Conservation (phyloP, 306 rosid genomes). For the Potentilla sterilis region DNA sequence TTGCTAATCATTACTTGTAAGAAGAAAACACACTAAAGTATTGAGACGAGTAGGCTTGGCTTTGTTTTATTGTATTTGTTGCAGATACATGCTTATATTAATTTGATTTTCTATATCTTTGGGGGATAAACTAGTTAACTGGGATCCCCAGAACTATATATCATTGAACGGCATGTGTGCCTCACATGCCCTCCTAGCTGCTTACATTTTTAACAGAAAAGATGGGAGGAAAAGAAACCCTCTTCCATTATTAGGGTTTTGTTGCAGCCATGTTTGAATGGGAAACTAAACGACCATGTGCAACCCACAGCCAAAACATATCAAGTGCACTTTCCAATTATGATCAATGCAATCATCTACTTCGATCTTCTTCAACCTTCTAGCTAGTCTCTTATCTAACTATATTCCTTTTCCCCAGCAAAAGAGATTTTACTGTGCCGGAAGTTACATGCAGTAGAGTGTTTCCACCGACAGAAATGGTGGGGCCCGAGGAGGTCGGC, state of each 20-base stretch:
- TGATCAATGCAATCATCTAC: neutral
- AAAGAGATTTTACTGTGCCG: neutral
- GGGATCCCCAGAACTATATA: neutral
- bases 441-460: neutral
- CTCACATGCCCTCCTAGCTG: slow-evolving; percentile 11
- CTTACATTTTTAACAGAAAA: neutral
- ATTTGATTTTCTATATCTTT: neutral
- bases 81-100: neutral
- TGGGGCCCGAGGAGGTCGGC: slow-evolving; percentile 2
- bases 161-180: slow-evolving; percentile 29
- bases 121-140: neutral
- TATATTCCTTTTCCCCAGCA: neutral
- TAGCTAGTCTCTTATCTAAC: neutral
- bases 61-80: neutral
- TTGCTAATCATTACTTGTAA: neutral
- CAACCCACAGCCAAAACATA: neutral
- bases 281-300: slow-evolving; percentile 6
- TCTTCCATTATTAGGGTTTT: slow-evolving; percentile 5
- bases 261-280: neutral
- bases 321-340: neutral
- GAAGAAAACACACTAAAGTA: neutral
- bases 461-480: slow-evolving; percentile 14
- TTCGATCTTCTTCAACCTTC: neutral
- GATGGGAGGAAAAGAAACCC: neutral
- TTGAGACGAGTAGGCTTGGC: neutral